Evolutionary conservation across 2,329 filamentous ascomycete genomes (phyloP).

Genomic region (Tolypocladium tundrense): DNA sequence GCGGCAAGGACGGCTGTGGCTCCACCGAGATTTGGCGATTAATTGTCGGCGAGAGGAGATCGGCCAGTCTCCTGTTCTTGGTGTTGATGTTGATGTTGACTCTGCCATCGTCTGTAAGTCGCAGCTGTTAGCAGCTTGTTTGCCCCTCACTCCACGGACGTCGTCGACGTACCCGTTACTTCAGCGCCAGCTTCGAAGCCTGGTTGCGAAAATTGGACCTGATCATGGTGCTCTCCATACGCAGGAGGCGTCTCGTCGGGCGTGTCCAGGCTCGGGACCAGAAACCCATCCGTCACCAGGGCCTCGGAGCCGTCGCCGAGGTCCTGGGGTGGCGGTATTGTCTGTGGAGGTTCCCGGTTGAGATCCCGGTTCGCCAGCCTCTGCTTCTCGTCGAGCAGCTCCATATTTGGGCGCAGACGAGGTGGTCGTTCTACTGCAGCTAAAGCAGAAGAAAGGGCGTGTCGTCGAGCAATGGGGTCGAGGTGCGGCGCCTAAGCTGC

Average conservation of each 20-base stretch:
- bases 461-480: not conserved
- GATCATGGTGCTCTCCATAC: constrained; percentile 47
- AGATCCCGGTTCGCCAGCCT: constrained; percentile 7
- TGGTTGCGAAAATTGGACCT: constrained; percentile 49
- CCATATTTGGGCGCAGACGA: constrained; percentile 9
- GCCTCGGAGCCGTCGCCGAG: constrained; percentile 17
- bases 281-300: constrained; percentile 27
- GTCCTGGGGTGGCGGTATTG: not conserved
- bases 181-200: constrained; percentile 53
- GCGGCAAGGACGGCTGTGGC: constrained; percentile 40
- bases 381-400: constrained; percentile 16
- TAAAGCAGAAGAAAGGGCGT: not conserved
- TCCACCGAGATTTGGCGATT: constrained; percentile 44
- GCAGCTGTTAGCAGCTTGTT: constrained; percentile 1
- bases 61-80: constrained; percentile 53
- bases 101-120: constrained; percentile 57
- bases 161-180: constrained; percentile 35
- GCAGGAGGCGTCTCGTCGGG: constrained; percentile 39
- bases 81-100: constrained; percentile 74
- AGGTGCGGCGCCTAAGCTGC: not conserved
- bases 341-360: not conserved
- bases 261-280: constrained; percentile 29
- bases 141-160: not conserved
- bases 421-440: not conserved
- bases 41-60: constrained; percentile 56